These are phyloP conservation scores for Camellia japonica DNA, from an alignment of 148 eudicot genomes.

Conservation along the genomic window DNA sequence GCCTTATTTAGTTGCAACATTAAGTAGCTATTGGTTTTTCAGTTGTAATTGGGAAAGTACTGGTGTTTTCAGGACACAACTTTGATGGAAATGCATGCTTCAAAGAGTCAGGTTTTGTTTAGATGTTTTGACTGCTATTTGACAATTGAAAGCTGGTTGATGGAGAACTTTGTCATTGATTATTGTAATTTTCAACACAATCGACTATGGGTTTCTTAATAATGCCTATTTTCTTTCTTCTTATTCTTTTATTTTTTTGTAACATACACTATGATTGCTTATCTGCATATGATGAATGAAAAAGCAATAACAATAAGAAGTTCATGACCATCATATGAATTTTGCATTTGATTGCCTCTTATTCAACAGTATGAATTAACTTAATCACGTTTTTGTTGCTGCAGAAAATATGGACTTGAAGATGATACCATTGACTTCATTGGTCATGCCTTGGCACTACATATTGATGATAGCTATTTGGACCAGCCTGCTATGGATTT, in stretches of 20 bases:
- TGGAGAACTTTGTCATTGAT: background rate
- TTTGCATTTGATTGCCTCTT: background rate
- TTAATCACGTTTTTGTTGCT: background rate
- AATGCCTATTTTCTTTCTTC: background rate
- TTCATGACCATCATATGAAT: background rate
- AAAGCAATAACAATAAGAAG: background rate
- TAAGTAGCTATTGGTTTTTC: background rate
- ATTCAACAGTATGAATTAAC: too few species aligned
- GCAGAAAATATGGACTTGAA: slow-evolving; percentile 78
- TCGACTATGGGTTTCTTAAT: background rate
- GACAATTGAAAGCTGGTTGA: background rate
- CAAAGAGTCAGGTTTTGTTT: background rate
- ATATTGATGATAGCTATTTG: slow-evolving; percentile 58
- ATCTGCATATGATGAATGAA: background rate
- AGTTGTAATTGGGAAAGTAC: background rate
- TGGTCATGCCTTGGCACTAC: slow-evolving; percentile 82
- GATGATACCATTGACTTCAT: slow-evolving; percentile 82
- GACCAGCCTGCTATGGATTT: slow-evolving; percentile 73
- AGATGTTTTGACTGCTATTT: background rate
- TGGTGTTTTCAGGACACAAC: background rate
- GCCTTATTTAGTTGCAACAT: background rate
- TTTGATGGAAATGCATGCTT: background rate
- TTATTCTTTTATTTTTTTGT: background rate
- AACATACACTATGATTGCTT: background rate
- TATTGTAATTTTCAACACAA: background rate